Percentiles rank a stretch among this genome's conserved stretches.
phyloP scores from a whole-genome alignment of 805 yeast species.

The Naumovozyma dairenensis region DNA sequence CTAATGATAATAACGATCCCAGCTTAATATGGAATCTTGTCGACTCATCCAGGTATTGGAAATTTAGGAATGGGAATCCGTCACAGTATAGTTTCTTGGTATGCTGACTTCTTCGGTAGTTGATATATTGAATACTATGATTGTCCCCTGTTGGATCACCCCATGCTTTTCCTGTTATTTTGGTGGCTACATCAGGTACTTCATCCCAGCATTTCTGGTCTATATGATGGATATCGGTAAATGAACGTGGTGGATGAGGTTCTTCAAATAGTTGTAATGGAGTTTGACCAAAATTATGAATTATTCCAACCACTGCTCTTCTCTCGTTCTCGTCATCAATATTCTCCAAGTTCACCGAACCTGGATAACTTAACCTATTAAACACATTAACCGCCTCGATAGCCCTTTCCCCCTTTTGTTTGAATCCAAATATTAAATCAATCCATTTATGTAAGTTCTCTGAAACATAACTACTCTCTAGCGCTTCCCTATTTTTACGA shows the following conservation, averaged over 20 bases:
- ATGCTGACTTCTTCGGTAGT: background rate
- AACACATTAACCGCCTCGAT: slow-evolving; percentile 62
- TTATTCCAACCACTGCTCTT: slow-evolving; percentile 70
- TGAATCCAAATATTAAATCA: slow-evolving; percentile 72
- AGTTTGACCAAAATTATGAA: slow-evolving; percentile 88
- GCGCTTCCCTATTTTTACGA: slow-evolving; percentile 66
- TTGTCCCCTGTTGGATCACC: too few relatives aligned
- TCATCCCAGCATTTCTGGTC: background rate
- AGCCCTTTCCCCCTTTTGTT: slow-evolving; percentile 67
- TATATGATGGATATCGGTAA: background rate
- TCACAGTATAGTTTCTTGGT: background rate
- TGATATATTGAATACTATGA: background rate
- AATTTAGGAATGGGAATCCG: background rate
- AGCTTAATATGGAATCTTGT: background rate
- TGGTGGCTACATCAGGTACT: background rate
- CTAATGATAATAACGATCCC: background rate
- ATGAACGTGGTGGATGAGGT: slow-evolving; percentile 48
- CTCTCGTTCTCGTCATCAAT: slow-evolving; percentile 67
- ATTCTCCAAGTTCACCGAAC: slow-evolving; percentile 67
- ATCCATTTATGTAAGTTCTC: slow-evolving; percentile 74
- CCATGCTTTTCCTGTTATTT: background rate
- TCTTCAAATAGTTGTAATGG: slow-evolving; percentile 62
- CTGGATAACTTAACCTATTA: slow-evolving; percentile 76
- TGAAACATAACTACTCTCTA: slow-evolving; percentile 76
- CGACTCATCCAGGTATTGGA: background rate